Percentiles rank a stretch among this genome's conserved stretches.
phyloP scores from a whole-genome alignment of 1,284 basidiomycete genomes.

The Ustilago crameri region DNA sequence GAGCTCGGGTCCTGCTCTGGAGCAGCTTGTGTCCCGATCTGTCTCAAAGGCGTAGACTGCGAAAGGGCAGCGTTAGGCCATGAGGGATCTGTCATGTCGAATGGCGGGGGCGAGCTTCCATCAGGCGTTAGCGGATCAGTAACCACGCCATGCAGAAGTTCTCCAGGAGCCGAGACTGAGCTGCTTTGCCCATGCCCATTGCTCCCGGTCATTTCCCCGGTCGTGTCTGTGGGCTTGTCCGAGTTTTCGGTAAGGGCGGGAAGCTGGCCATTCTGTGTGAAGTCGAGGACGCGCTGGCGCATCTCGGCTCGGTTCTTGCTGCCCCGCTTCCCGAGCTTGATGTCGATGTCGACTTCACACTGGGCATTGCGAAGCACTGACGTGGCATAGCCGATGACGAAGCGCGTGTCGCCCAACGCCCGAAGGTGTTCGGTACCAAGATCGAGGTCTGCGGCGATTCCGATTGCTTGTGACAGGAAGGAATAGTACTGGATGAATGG shows the following conservation, averaged over 20 bases:
- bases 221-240: not conserved
- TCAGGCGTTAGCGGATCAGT: conserved; percentile 42
- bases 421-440: conserved; percentile 83
- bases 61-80: conserved; percentile 36
- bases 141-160: conserved; percentile 47
- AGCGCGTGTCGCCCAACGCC: conserved; percentile 93
- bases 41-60: conserved; percentile 2
- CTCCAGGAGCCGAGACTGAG: not conserved
- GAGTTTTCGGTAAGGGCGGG: not conserved
- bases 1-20: conserved; percentile 1
- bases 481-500: conserved; percentile 74
- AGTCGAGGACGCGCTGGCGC: conserved; percentile 47
- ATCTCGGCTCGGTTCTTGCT: conserved; percentile 54
- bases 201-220: not conserved
- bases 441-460: conserved; percentile 87
- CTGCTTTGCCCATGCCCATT: not conserved
- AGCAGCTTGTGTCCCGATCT: conserved; percentile 6
- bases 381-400: conserved; percentile 82
- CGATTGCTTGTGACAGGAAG: conserved; percentile 87
- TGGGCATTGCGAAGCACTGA: conserved; percentile 56
- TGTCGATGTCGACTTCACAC: conserved; percentile 59
- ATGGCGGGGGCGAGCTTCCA: conserved; percentile 12
- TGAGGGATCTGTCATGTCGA: conserved; percentile 51
- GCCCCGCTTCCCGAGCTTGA: conserved; percentile 56
- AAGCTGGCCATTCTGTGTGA: conserved; percentile 8